Conservation (phyloP, 2,329 filamentous ascomycete species). For the Orbilia oligospora region DNA sequence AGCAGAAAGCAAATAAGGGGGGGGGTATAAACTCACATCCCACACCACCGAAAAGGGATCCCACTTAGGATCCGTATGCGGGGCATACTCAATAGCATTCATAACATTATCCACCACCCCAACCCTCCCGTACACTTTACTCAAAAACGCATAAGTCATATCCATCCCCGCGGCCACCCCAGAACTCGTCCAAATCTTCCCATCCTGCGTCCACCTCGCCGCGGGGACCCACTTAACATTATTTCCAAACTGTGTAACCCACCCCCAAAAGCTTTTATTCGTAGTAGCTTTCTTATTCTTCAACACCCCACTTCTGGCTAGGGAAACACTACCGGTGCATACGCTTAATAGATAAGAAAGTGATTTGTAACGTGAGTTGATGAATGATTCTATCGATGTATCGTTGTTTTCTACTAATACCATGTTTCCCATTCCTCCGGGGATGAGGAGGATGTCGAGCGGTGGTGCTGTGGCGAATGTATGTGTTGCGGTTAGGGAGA, state of each 20-base stretch:
- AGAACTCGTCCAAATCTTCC: constrained; percentile 77
- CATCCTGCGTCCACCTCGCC: constrained; percentile 77
- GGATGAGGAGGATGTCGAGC: constrained; percentile 77
- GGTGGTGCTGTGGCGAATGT: constrained; percentile 62
- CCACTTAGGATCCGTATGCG: constrained; percentile 39
- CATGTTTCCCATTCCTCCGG: constrained; percentile 73
- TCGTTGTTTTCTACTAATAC: constrained; percentile 57
- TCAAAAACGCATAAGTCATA: constrained; percentile 66
- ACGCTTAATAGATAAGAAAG: constrained; percentile 75
- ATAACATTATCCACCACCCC: constrained; percentile 63
- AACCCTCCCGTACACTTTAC: constrained; percentile 65
- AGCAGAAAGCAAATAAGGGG: too few species aligned
- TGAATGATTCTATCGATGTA: constrained; percentile 65
- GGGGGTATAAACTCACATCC: constrained; percentile 18
- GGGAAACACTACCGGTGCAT: constrained; percentile 76
- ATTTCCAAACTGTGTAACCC: constrained; percentile 69
- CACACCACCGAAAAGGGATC: constrained; percentile 37
- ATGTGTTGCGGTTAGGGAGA: constrained; percentile 52
- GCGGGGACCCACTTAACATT: constrained; percentile 74
- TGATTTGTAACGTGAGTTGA: constrained; percentile 69
- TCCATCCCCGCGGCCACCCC: constrained; percentile 71
- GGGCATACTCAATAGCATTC: constrained; percentile 64
- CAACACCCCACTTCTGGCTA: constrained; percentile 74
- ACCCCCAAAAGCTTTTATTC: constrained; percentile 71
- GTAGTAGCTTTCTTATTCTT: constrained; percentile 76